Evolutionary conservation across 257 asterid genomes (phyloP).

Genomic region (Penstemon newberryi): DNA sequence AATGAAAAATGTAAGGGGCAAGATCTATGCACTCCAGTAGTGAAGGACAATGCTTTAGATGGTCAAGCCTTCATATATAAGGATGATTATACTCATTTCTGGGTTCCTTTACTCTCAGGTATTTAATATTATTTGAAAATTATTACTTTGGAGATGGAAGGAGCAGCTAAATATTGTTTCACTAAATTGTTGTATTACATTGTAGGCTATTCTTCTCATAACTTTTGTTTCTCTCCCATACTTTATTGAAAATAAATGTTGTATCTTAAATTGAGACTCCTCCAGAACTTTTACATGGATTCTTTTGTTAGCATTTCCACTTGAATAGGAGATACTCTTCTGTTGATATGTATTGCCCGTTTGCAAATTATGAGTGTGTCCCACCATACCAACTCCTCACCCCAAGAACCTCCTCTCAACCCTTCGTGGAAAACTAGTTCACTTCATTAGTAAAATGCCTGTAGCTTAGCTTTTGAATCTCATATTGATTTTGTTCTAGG

Average conservation of each 20-base stretch:
- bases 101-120: conserved; percentile 98
- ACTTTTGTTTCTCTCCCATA: neutral
- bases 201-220: neutral
- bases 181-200: neutral
- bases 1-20: conserved; percentile 56
- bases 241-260: neutral
- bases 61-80: conserved; percentile 50
- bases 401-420: neutral
- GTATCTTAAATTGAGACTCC: neutral
- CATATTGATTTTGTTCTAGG: conserved; percentile 53
- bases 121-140: conserved; percentile 28
- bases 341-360: neutral
- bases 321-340: neutral
- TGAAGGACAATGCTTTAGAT: conserved; percentile 50
- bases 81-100: conserved; percentile 66
- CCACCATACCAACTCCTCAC: neutral
- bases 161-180: neutral
- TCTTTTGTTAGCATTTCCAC: neutral
- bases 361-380: neutral
- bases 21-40: conserved; percentile 36
- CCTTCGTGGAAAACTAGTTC: neutral
- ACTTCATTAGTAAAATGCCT: neutral
- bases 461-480: conserved; percentile 22
- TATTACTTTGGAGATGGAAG: conserved; percentile 23
- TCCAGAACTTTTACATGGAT: conserved; percentile 1